phyloP scores from a whole-genome alignment of 2,329 filamentous ascomycete genomes.

The Aspergillus puulaauensis region DNA sequence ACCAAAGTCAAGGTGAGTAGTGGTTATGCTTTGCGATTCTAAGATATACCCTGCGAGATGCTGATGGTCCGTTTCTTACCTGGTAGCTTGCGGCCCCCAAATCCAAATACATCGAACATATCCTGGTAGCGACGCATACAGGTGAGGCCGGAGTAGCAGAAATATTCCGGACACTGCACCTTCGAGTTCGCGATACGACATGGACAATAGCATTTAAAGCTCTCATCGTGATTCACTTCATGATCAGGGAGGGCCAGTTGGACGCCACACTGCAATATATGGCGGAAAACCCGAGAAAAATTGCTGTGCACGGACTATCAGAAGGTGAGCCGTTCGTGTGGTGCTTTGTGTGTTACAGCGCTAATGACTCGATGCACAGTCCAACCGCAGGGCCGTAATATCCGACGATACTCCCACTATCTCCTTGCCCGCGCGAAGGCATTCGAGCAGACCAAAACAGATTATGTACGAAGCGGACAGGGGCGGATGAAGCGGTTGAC shows the following conservation, averaged over 20 bases:
- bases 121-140: slow-evolving; percentile 89
- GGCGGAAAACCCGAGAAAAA: slow-evolving; percentile 74
- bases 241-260: slow-evolving; percentile 92
- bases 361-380: slow-evolving; percentile 56
- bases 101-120: slow-evolving; percentile 99
- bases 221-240: slow-evolving; percentile 90
- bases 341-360: slow-evolving; percentile 8
- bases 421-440: slow-evolving; percentile 77
- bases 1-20: slow-evolving; percentile 87
- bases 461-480: slow-evolving; percentile 84
- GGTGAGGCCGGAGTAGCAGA: slow-evolving; percentile 94
- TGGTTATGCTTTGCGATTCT: background rate
- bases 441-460: slow-evolving; percentile 79
- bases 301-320: slow-evolving; percentile 87
- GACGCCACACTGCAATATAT: slow-evolving; percentile 87
- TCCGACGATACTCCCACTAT: slow-evolving; percentile 87
- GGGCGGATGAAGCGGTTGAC: slow-evolving; percentile 79
- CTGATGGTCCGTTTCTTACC: slow-evolving; percentile 22
- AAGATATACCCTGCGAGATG: background rate
- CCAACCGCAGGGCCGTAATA: slow-evolving; percentile 92
- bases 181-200: slow-evolving; percentile 88
- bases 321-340: slow-evolving; percentile 65
- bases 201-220: slow-evolving; percentile 99
- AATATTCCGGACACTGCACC: slow-evolving; percentile 88
- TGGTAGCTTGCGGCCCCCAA: slow-evolving; percentile 87